Conservation (phyloP, 192 early-diverging fungal genomes). For the Podila minutissima region DNA sequence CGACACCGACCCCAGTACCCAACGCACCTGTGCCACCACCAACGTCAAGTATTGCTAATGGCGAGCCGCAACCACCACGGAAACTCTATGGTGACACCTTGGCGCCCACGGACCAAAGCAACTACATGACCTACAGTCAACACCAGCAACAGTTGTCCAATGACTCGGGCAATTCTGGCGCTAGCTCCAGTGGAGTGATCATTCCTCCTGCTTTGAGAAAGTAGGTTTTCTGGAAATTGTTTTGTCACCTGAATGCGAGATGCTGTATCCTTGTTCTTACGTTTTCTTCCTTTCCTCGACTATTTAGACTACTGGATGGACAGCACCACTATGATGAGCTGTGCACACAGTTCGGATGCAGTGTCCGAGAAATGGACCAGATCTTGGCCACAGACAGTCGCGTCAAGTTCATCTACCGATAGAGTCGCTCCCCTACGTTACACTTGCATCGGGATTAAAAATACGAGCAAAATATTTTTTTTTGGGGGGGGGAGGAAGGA, state of each 20-base stretch:
- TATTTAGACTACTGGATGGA: conserved; percentile 64
- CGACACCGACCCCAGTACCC: background rate
- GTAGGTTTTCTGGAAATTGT: conserved; percentile 1
- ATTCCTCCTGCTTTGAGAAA: conserved; percentile 31
- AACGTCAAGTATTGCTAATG: background rate
- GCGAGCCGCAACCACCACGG: background rate
- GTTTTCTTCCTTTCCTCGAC: background rate
- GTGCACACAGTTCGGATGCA: conserved; percentile 73
- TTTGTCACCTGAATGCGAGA: background rate
- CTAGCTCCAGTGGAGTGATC: background rate
- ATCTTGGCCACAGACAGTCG: conserved; percentile 50
- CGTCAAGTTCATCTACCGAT: conserved; percentile 65
- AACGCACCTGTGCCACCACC: conserved; percentile 4
- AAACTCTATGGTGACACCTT: conserved; percentile 21
- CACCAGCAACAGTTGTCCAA: background rate
- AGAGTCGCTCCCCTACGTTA: background rate
- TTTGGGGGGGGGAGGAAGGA: no score
- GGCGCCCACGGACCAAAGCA: conserved; percentile 19
- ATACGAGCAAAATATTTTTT: no score
- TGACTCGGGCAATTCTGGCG: background rate
- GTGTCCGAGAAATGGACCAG: conserved; percentile 68
- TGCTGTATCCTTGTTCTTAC: background rate
- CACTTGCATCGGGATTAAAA: background rate
- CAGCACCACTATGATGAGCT: conserved; percentile 81
- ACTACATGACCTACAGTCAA: background rate